Evolutionary conservation across 1,284 basidiomycete species (phyloP).

Genomic region (Ustilago loliicola): DNA sequence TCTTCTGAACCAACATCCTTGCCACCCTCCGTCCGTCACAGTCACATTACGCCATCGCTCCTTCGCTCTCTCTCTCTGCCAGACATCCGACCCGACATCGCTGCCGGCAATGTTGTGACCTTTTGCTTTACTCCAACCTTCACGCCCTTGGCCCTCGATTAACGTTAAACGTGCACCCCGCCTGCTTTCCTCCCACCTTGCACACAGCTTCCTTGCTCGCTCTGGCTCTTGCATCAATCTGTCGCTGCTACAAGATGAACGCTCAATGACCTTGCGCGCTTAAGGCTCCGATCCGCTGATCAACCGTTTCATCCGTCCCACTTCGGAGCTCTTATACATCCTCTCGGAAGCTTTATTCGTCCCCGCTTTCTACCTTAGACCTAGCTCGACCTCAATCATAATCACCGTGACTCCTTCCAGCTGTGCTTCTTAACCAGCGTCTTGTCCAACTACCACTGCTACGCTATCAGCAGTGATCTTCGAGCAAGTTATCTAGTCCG

Average conservation of each 20-base stretch:
- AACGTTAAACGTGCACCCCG: neutral
- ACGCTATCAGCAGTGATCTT: neutral
- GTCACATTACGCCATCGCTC: conserved; percentile 8
- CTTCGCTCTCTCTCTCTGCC: neutral
- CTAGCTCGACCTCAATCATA: neutral
- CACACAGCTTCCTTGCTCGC: neutral
- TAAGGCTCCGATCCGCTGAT: conserved; percentile 15
- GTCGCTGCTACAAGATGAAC: conserved; percentile 6
- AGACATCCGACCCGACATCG: neutral
- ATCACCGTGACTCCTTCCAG: no score
- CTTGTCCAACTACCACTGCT: no score
- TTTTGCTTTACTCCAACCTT: neutral
- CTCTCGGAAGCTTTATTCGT: conserved; percentile 4
- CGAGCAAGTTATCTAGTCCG: neutral
- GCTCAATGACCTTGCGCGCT: conserved; percentile 12
- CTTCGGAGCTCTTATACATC: neutral
- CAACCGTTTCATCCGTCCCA: neutral
- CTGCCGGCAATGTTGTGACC: conserved; percentile 16
- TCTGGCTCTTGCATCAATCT: neutral
- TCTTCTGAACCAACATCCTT: neutral
- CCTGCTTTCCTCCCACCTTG: neutral
- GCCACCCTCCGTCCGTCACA: neutral
- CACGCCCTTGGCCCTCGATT: conserved; percentile 31
- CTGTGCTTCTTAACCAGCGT: neutral
- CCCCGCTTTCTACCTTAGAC: neutral